These are phyloP conservation scores for Scopulariopsis brevicaulis DNA, from an alignment of 2,329 filamentous ascomycete genomes.

Conservation along the genomic window DNA sequence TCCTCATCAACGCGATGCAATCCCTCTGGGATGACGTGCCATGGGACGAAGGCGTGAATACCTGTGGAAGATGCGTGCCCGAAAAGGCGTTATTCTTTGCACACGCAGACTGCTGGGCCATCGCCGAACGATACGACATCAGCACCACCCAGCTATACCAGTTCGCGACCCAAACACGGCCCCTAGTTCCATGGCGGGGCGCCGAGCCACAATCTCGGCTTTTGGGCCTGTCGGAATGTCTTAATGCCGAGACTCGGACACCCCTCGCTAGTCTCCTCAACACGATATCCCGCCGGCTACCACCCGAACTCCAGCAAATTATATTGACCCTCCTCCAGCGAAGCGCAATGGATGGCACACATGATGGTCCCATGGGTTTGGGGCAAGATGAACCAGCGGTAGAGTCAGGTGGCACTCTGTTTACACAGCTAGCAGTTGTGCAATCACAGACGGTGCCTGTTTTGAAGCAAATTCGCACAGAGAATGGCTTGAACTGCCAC, in stretches of 20 bases:
- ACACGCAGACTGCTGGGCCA: neutral
- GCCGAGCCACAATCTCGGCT: neutral
- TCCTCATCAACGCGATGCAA: neutral
- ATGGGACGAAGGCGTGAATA: neutral
- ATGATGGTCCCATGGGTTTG: too few species aligned
- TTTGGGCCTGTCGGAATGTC: neutral
- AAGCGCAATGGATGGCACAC: neutral
- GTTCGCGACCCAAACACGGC: neutral
- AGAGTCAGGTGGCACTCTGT: neutral
- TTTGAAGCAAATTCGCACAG: neutral
- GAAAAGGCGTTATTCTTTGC: neutral
- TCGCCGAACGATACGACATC: neutral
- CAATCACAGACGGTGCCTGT: neutral
- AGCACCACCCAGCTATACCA: neutral
- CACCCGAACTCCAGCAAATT: neutral
- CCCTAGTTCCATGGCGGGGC: neutral
- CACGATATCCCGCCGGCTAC: neutral
- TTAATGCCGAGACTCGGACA: neutral
- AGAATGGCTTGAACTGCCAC: neutral
- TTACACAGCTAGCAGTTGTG: neutral
- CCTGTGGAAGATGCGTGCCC: neutral
- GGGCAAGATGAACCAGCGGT: neutral
- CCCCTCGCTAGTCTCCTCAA: neutral
- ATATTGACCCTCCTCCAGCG: neutral
- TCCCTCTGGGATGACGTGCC: neutral